Evolutionary conservation across 2,329 filamentous ascomycete genomes (phyloP), one percentile per base, ranked within the genome.

Genomic region (Cryphonectria parasitica): DNA sequence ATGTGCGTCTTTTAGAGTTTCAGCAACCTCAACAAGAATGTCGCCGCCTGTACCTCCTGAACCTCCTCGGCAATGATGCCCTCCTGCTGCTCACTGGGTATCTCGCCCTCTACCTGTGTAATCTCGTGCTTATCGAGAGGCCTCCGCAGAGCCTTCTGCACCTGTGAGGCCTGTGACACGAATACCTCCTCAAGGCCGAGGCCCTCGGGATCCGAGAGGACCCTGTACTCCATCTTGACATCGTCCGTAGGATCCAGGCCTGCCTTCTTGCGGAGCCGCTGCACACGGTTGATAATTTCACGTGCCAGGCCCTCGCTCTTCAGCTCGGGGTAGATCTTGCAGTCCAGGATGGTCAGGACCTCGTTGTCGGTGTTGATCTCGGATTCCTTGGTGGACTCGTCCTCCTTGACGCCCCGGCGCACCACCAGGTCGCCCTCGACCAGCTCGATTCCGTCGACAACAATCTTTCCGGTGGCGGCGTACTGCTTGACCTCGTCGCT

Each of bases 281-380:
- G 96, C 31, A 99, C 92, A 56, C 95, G 91, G 80, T 97, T 93
- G 84, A 99, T 92, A 74, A 99, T 91, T 81, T 98, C 96, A 76
- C 96, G 88, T 1, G 93, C 95, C 68, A 99, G 82, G 68, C 95
- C 96, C 80, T 98, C 95, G 28, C 64, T 64, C 68, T 72, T 72
- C 25, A 99, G 86, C 78, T 97, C 94, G 0, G 94, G 90, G 78
- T 98, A 92, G 60, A 92, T 84, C 69, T 89, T 88, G 8, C 86
- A 87, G 78, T 95, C 92, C 22, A 99, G 85, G 74, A 99, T 94
- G 71, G 92, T 95, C 76, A 99, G 89, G 63, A 98, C 92, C 75
- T 98, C 94, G 73, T 92, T 90, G 77, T 97, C 94, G 0, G 93
- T 94, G 80, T 96, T 96, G 61, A 92, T 91, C 82, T 98, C 95